Conservation (phyloP, 23 red algal genomes). For the Chondrus crispus region DNA sequence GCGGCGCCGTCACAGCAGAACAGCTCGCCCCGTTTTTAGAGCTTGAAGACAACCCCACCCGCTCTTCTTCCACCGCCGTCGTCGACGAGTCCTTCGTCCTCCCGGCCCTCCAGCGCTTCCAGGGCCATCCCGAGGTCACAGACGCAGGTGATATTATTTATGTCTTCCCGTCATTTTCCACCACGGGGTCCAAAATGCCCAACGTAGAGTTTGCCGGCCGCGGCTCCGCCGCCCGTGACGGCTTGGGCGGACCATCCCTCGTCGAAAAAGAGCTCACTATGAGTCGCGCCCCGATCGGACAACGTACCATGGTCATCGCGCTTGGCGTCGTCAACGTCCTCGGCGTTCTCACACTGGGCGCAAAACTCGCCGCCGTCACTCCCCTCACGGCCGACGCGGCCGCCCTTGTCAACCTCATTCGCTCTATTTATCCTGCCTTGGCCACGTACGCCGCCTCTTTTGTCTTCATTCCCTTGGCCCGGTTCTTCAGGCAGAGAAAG, state of each 20-base stretch:
- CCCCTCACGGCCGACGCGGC: constrained; percentile 43
- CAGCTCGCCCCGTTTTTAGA: constrained; percentile 86
- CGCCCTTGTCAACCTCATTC: constrained; percentile 43
- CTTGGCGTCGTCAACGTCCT: constrained; percentile 74
- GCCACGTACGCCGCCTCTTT: constrained; percentile 78
- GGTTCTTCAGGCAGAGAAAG: constrained; percentile 34
- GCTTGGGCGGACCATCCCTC: no score
- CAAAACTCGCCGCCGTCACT: constrained; percentile 38
- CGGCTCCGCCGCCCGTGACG: not conserved
- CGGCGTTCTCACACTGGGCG: constrained; percentile 73
- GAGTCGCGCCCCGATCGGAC: constrained; percentile 33
- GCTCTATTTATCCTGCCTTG: constrained; percentile 65
- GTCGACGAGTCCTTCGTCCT: constrained; percentile 90
- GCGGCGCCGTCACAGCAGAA: constrained; percentile 88
- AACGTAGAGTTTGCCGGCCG: constrained; percentile 49
- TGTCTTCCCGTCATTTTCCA: constrained; percentile 78
- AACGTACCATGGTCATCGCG: constrained; percentile 27
- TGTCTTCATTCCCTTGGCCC: constrained; percentile 62
- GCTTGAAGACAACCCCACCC: not conserved
- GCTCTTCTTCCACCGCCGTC: not conserved
- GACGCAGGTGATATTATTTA: constrained; percentile 96
- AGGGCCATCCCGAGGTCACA: constrained; percentile 86
- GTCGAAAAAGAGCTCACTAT: constrained; percentile 55
- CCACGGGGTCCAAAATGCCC: constrained; percentile 22
- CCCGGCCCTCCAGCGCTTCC: constrained; percentile 82